Percentiles rank a stretch among this genome's conserved stretches.
Conservation (phyloP, 1,139 yeast species). For the Sugiyamaella sp. region DNA sequence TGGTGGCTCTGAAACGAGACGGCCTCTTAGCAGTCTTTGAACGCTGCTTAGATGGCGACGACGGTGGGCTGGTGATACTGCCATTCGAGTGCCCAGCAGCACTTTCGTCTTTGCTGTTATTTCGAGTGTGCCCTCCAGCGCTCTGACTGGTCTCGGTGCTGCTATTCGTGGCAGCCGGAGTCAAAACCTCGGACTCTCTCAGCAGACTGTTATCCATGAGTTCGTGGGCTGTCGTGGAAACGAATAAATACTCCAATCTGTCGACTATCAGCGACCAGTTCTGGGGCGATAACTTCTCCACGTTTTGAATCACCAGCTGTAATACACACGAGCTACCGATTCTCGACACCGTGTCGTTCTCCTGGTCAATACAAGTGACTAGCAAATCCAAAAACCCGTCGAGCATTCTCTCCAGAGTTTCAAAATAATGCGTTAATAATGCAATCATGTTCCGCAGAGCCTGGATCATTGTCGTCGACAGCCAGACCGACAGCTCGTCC, state of each 20-base stretch:
- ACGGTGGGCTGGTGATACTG: not conserved
- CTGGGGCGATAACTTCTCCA: slow-evolving; percentile 56
- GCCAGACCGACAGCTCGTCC: slow-evolving; percentile 92
- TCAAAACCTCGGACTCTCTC: slow-evolving; percentile 19
- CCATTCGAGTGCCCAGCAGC: slow-evolving; percentile 2
- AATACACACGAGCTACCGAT: slow-evolving; percentile 90
- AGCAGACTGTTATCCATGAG: slow-evolving; percentile 55
- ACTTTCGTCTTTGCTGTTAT: slow-evolving; percentile 4
- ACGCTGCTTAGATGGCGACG: slow-evolving; percentile 7
- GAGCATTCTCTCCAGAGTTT: slow-evolving; percentile 67
- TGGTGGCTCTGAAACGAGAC: slow-evolving; percentile 66
- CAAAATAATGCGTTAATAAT: slow-evolving; percentile 79
- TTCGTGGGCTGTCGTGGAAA: slow-evolving; percentile 82
- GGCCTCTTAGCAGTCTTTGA: slow-evolving; percentile 11
- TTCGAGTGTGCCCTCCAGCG: slow-evolving; percentile 10
- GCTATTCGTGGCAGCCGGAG: not conserved
- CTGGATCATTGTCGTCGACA: slow-evolving; percentile 93
- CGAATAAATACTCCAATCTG: slow-evolving; percentile 70
- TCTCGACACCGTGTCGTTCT: slow-evolving; percentile 93
- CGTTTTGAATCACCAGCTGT: slow-evolving; percentile 74
- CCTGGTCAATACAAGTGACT: slow-evolving; percentile 91
- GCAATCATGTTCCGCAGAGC: slow-evolving; percentile 89
- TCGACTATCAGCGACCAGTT: slow-evolving; percentile 79
- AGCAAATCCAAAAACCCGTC: slow-evolving; percentile 77
- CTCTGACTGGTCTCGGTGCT: slow-evolving; percentile 22